A percentile compares a stretch with the other conserved stretches of the same genome.
Conservation (phyloP, 2,329 filamentous ascomycete species). For the Fusarium nurragi region DNA sequence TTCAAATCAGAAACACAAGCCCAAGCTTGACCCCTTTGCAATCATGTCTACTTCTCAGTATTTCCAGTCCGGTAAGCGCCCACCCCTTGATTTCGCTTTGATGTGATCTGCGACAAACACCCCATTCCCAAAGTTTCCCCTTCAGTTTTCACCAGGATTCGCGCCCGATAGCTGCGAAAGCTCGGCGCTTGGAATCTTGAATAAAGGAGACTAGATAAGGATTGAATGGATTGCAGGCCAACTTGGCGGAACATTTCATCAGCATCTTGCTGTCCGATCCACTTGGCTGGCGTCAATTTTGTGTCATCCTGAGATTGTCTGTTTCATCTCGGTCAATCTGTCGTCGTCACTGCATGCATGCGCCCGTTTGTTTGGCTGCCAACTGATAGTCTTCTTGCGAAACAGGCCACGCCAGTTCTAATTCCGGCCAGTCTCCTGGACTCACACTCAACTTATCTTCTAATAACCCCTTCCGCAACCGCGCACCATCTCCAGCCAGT, state of each 20-base stretch:
- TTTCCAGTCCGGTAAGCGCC: constrained; percentile 45
- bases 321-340: constrained; percentile 46
- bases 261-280: constrained; percentile 38
- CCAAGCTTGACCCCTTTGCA: constrained; percentile 40
- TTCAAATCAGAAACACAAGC: constrained; percentile 41
- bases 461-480: constrained; percentile 84
- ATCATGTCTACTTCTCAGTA: constrained; percentile 44
- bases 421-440: constrained; percentile 48
- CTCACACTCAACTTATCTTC: constrained; percentile 76
- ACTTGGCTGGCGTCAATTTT: constrained; percentile 43
- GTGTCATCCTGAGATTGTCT: constrained; percentile 48
- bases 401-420: constrained; percentile 42
- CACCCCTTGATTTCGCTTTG: constrained; percentile 46
- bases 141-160: constrained; percentile 33
- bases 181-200: constrained; percentile 37
- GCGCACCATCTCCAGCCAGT: constrained; percentile 68
- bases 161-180: constrained; percentile 30
- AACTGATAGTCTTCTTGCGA: constrained; percentile 41
- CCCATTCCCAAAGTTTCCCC: constrained; percentile 30
- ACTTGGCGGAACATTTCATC: constrained; percentile 42
- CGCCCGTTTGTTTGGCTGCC: constrained; percentile 42
- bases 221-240: constrained; percentile 35
- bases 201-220: constrained; percentile 39
- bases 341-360: constrained; percentile 46
- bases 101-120: constrained; percentile 42